Base-by-base conservation (phyloP, 108 stramenopile species). In the Nitzschia inconspicua region DNA sequence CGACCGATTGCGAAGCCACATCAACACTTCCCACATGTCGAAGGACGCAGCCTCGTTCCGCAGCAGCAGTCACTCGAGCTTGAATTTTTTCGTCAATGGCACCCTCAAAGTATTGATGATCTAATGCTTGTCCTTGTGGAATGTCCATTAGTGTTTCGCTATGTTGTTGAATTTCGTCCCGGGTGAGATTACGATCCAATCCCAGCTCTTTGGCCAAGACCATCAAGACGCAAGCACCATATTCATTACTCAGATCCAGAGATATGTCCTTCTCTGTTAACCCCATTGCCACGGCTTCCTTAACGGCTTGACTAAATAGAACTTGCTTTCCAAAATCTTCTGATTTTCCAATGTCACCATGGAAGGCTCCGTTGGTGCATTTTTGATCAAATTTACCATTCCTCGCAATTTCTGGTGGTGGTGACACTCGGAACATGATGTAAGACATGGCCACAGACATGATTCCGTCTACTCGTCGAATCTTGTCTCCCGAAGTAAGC, bases 391-490 rank as follows among this genome's bases (percentile, higher is more conserved):
- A 86, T 47, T 57, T n/a, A 39, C 60, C 54, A 34, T 66, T 69
- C 5, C 23, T 22, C 13, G 57, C 9, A 22, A 56, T 68, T n/a
- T 66, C 58, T n/a, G 84, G 67, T 30, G 88, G 84, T 36, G 93
- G 93, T 23, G 89, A 80, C 16, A 94, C 64, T 7, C 83, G 73
- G 60, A 69, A 72, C 82, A 95, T 76, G 28, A 92, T 84, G 65
- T 80, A 88, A n/a, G 85, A 84, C 58, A 89, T 79, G 39, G 80
- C 63, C 24, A 85, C 85, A 40, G 82, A 80, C 16, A 94, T 63
- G 50, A 87, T 79, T 9, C 93, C 89, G 62, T 91, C 88, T 13
- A 94, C 62, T 26, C 82, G 68, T 8, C 79, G 70, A 44, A 91
- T 83, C 28, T 63, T 76, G 60, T 94, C 88, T 2, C 88, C 92